Percentiles rank a stretch among this genome's conserved stretches.
These are phyloP conservation scores for Ustilago nuda DNA, from an alignment of 1,284 basidiomycete genomes.

Conservation along the genomic window DNA sequence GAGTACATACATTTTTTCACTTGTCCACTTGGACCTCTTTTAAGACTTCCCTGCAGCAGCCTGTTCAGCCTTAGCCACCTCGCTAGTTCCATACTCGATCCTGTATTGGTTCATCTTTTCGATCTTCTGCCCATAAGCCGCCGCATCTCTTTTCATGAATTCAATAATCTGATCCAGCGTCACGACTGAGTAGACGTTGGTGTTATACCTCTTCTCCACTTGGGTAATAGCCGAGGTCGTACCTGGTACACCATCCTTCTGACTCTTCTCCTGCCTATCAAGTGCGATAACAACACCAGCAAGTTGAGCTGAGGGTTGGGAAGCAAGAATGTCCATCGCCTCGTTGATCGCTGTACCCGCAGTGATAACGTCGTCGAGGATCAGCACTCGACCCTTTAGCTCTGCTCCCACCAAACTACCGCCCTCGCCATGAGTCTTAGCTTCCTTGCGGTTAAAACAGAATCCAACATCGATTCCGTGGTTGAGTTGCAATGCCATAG, in stretches of 20 bases:
- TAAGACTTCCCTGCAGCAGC: constrained; percentile 15
- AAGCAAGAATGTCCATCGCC: constrained; percentile 61
- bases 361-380: constrained; percentile 97
- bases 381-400: constrained; percentile 78
- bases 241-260: constrained; percentile 70
- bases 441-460: constrained; percentile 94
- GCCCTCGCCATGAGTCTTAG: constrained; percentile 96
- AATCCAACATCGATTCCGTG: constrained; percentile 80
- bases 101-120: constrained; percentile 83
- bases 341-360: constrained; percentile 75
- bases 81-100: constrained; percentile 78
- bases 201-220: constrained; percentile 80
- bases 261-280: constrained; percentile 88
- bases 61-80: constrained; percentile 34
- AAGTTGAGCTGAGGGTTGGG: constrained; percentile 69
- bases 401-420: constrained; percentile 88
- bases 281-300: constrained; percentile 91
- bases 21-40: neutral
- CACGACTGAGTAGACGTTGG: constrained; percentile 80
- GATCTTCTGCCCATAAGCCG: constrained; percentile 74
- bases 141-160: constrained; percentile 80
- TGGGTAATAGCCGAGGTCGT: constrained; percentile 73
- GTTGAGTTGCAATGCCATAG: constrained; percentile 78
- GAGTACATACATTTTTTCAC: neutral
- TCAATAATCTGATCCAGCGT: constrained; percentile 86